A percentile compares a stretch with the other conserved stretches of the same genome.
These are phyloP conservation scores for Selaginella tamariscina DNA, from an alignment of 75 land plant genomes.

Conservation along the genomic window DNA sequence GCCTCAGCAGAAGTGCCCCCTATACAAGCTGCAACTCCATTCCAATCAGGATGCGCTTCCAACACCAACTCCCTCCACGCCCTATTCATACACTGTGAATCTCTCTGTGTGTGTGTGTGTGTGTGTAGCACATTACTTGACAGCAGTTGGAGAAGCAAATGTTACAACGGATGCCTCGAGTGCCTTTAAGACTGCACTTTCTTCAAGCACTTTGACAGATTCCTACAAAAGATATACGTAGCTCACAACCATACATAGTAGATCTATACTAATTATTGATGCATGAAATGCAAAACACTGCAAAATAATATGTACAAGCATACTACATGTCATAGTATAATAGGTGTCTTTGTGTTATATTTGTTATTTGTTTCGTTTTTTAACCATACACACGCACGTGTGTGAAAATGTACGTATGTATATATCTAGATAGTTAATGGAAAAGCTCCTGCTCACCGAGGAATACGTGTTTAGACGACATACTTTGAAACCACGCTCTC, in stretches of 20 bases:
- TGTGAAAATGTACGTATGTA: no score
- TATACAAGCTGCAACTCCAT: slow-evolving; percentile 80
- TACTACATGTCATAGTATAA: no score
- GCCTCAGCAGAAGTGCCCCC: slow-evolving; percentile 90
- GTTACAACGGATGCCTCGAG: slow-evolving; percentile 67
- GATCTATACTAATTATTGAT: no score
- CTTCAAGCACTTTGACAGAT: slow-evolving; percentile 47
- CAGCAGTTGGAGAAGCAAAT: slow-evolving; percentile 93
- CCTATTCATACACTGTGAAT: slow-evolving; percentile 25
- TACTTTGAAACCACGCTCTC: slow-evolving; percentile 71
- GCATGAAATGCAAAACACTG: no score
- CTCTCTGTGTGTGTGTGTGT: background rate
- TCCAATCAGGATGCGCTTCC: slow-evolving; percentile 40
- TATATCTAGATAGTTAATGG: no score
- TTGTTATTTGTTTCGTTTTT: no score
- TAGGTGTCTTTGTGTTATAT: no score
- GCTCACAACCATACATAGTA: no score
- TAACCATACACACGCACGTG: no score
- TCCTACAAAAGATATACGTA: slow-evolving; percentile 40
- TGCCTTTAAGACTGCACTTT: slow-evolving; percentile 37
- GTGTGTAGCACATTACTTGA: slow-evolving; percentile 30
- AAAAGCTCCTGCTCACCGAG: slow-evolving; percentile 65
- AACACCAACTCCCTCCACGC: slow-evolving; percentile 71
- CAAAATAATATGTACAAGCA: no score
- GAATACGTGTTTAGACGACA: slow-evolving; percentile 80